phyloP scores from a whole-genome alignment of 176 grass and related monocot species.

The Aegilops bicornis region DNA sequence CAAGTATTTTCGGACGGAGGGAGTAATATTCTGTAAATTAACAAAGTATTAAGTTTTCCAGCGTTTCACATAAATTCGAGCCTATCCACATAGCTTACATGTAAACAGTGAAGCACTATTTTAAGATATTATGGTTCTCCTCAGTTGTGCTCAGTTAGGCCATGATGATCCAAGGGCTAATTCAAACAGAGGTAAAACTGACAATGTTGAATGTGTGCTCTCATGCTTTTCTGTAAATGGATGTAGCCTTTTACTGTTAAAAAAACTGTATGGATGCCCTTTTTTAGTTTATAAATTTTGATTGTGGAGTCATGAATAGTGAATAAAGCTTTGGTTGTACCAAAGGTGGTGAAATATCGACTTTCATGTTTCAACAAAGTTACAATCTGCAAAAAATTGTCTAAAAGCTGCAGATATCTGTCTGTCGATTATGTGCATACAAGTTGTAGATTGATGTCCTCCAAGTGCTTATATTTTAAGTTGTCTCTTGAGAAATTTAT shows the following conservation, averaged over 20 bases:
- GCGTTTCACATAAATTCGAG: slow-evolving; percentile 6
- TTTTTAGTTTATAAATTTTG: neutral
- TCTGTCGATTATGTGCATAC: neutral
- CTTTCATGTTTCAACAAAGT: neutral
- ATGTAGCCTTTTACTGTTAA: neutral
- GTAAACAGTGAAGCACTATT: neutral
- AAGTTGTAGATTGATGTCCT: slow-evolving; percentile 1
- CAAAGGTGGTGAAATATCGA: neutral
- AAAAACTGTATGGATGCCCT: neutral
- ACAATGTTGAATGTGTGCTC: neutral
- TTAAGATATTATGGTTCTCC: neutral
- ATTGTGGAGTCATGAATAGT: slow-evolving; percentile 5
- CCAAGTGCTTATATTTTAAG: neutral
- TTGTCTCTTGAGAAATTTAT: neutral
- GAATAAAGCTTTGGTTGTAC: neutral
- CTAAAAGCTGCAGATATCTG: neutral
- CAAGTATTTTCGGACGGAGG: too few species aligned
- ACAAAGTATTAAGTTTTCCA: neutral
- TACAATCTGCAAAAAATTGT: neutral
- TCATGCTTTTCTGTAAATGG: neutral
- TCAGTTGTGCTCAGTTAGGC: neutral
- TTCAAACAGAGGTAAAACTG: neutral
- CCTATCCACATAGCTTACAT: neutral
- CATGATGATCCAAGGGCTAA: slow-evolving; percentile 17
- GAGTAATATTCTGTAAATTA: neutral